phyloP scores from a whole-genome alignment of 2,329 filamentous ascomycete species.

The Venturia oleaginea region DNA sequence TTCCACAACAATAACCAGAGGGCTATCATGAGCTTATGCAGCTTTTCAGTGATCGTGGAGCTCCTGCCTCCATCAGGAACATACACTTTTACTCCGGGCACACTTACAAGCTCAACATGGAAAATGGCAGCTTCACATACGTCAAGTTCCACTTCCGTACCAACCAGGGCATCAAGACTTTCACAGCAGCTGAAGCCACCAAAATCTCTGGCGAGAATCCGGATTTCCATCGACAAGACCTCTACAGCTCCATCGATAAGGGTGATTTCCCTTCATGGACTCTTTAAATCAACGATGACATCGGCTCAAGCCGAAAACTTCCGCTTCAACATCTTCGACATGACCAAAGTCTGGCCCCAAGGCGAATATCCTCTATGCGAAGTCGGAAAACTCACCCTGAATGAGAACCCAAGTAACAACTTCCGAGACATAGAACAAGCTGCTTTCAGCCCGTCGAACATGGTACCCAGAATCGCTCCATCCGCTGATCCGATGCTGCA shows the following conservation, averaged over 20 bases:
- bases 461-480: conserved; percentile 55
- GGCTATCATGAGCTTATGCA: conserved; percentile 44
- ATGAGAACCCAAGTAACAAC: conserved; percentile 53
- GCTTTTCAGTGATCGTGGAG: conserved; percentile 42
- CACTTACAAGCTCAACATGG: conserved; percentile 29
- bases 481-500: conserved; percentile 56
- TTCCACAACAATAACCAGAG: conserved; percentile 39
- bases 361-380: conserved; percentile 39
- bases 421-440: conserved; percentile 62
- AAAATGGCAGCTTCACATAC: conserved; percentile 41
- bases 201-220: conserved; percentile 28
- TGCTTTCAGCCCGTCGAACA: conserved; percentile 54
- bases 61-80: conserved; percentile 37
- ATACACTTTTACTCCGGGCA: conserved; percentile 42
- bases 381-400: conserved; percentile 44
- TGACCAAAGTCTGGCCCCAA: conserved; percentile 49
- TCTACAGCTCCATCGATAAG: conserved; percentile 36
- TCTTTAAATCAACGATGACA: conserved; percentile 43
- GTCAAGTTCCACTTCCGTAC: conserved; percentile 43
- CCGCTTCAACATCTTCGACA: conserved; percentile 45
- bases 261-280: conserved; percentile 43
- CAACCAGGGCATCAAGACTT: conserved; percentile 37
- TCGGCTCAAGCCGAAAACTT: conserved; percentile 41
- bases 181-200: no score
- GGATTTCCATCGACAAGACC: conserved; percentile 31